Evolutionary conservation across 805 yeast genomes (phyloP), one percentile per base, ranked within the genome.

Genomic region (Nakazawaea ernobii): DNA sequence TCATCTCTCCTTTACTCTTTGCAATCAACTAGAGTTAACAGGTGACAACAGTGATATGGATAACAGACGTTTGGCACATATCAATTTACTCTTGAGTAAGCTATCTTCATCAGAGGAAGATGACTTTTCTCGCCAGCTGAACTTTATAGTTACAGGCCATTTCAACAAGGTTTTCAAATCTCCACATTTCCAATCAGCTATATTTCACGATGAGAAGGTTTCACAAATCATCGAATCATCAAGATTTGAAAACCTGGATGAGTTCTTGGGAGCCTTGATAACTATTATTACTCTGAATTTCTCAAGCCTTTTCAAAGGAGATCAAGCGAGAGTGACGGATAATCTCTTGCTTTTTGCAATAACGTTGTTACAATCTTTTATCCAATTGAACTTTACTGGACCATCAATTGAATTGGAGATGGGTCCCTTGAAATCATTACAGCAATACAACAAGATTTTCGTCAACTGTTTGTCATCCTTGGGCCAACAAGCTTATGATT

Each of bases 351-450:
- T 58, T 1, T 39, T 74, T 14, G 86, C 87, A 2, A 71, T 87
- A 50, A 73, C 84, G 1, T 65, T 80, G 3, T 65, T 88, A 26
- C 90, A 89, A 59, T 59, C 77, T 1, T 91, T 85, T 59, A 67
- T 86, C 13, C 95, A 88, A 60, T 64, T 75, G 43, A 91, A 91
- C 61, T 87, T 74, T 63, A 87, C 96, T 0, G 97, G 97, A 8
- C 97, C 97, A 5, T 73, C 75, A 26, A 57, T 79, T 2, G 72
- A 73, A 4, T 54, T 68, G 20, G 63, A 62, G 3, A 64, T 24
- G 13, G 44, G 40, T 8, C 6, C 7, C 14, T 39, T 20, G 37
- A 39, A 8, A 10, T 43, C 20, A 36, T 39, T 24, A 43, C 32
- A 40, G 43, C 48, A 37, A 4, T 37, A 32, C 37, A 29, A 45